Percentiles rank a stretch among this genome's conserved stretches.
These are phyloP conservation scores for Phytophthora multivora DNA, from an alignment of 352 stramenopile genomes.

Conservation along the genomic window DNA sequence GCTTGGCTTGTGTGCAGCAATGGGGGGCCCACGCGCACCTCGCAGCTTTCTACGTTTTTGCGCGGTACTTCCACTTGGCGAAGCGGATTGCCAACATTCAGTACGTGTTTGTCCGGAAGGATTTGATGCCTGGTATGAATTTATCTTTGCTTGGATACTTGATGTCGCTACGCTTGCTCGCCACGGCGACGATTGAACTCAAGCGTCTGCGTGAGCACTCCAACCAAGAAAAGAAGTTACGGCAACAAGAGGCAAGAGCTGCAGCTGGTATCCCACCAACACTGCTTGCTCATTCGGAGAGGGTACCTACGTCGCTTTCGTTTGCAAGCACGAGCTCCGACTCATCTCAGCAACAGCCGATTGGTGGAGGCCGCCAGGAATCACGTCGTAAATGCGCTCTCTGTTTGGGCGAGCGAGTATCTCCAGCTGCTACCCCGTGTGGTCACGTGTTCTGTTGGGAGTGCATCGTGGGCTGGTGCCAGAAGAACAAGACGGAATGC, in stretches of 20 bases:
- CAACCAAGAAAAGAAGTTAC: slow-evolving; percentile 51
- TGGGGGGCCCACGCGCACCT: slow-evolving; percentile 67
- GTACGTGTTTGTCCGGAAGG: slow-evolving; percentile 80
- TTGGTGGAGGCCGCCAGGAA: slow-evolving; percentile 11
- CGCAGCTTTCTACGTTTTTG: slow-evolving; percentile 77
- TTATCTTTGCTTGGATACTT: slow-evolving; percentile 81
- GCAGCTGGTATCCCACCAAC: slow-evolving; percentile 9
- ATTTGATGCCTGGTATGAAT: slow-evolving; percentile 61
- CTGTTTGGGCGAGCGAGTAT: slow-evolving; percentile 80
- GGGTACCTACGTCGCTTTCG: slow-evolving; percentile 44
- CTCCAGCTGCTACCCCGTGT: slow-evolving; percentile 83
- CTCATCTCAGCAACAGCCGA: slow-evolving; percentile 1
- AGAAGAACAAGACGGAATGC: slow-evolving; percentile 92
- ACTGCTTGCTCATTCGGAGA: slow-evolving; percentile 40
- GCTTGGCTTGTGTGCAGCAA: slow-evolving; percentile 45
- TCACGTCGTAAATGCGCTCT: slow-evolving; percentile 81
- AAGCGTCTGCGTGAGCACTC: slow-evolving; percentile 56
- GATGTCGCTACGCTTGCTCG: slow-evolving; percentile 69
- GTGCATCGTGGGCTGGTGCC: slow-evolving; percentile 93
- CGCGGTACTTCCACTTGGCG: slow-evolving; percentile 69
- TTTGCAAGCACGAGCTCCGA: background rate
- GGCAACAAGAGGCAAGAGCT: slow-evolving; percentile 36
- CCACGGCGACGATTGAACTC: slow-evolving; percentile 54
- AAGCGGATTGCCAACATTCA: slow-evolving; percentile 75
- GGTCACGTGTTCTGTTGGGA: slow-evolving; percentile 94